Base-by-base conservation (phyloP, 192 early-diverging fungal species). In the Phycomyces nitens region DNA sequence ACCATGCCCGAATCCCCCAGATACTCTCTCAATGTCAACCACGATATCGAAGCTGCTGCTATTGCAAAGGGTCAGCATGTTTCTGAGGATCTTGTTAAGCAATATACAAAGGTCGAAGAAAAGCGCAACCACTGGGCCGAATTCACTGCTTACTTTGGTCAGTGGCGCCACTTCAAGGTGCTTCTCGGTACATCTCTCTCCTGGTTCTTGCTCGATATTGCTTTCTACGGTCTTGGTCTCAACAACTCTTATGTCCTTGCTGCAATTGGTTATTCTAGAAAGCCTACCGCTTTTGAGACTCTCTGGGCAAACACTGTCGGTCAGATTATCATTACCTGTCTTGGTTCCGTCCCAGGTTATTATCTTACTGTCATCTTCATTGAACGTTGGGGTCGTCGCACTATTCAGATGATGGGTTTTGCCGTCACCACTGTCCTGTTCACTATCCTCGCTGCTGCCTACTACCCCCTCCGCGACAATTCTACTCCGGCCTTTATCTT, bases 1-100 rank as follows among this genome's bases (percentile, higher is more conserved):
- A 94, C 92, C 54, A 93, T 95, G 72, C 91, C 93, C 29, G 95
- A 97, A 77, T 92, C 95, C 38, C 95, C 95, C 43, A 88, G 92
- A 68, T 97, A 89, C 72, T 53, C 80, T 49, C 80, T 86, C 18
- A 84, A 92, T 64, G 81, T 83, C 27, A 79, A 89, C 57, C 71
- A 79, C 34, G 72, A 84, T 54, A 64, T 68, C 5, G 77, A 63
- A 27, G 71, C 68, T 20, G 76, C 69, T 60, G 82, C 76, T 21
- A 70, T 62, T 26, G 82, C 76, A 51, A 77, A 77, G 44, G 77
- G 69, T 34, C 73, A 69, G 53, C 51, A 65, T 15, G 51, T 39
- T 10, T 68, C 65, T 14, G n/a, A 0, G 26, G 71, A 68, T 55
- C 38, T 73, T 27, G 53, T 40, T 14, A 23, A 73, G 24, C 62